Evolutionary conservation across 1,284 basidiomycete genomes (phyloP).

Genomic region (Rhizoctonia solani): DNA sequence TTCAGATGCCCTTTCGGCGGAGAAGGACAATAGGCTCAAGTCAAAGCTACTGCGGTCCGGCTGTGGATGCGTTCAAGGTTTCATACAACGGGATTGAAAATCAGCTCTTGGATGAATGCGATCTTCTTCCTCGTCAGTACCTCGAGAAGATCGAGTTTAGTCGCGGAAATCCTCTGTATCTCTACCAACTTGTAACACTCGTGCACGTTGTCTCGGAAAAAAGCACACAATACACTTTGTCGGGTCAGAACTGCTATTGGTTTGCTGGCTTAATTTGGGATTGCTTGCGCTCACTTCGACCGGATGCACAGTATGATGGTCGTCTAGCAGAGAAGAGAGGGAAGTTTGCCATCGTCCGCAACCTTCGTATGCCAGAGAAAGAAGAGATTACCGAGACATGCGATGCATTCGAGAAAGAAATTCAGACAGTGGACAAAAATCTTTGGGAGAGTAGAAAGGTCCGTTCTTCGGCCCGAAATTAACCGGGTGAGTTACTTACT

Average conservation of each 20-base stretch:
- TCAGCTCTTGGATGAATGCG: background rate
- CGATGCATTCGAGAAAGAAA: background rate
- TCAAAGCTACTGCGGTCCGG: background rate
- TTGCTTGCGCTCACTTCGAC: background rate
- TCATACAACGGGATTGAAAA: constrained; percentile 1
- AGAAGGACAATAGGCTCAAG: background rate
- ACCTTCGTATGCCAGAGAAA: background rate
- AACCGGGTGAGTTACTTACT: no score
- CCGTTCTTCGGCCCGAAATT: no score
- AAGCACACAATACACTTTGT: background rate
- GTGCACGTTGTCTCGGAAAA: background rate
- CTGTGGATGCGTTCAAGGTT: background rate
- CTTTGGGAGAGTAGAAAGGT: no score
- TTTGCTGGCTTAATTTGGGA: constrained; percentile 15
- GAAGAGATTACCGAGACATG: background rate
- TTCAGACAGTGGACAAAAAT: no score
- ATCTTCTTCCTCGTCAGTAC: background rate
- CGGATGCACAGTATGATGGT: background rate
- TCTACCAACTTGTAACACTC: background rate
- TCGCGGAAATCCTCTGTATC: background rate
- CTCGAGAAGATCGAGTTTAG: background rate
- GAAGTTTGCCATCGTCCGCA: background rate
- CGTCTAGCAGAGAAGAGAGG: background rate
- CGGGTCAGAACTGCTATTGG: background rate
- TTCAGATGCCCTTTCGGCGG: background rate